These are phyloP conservation scores for Sphaerulina vaccinii DNA, from an alignment of 2,329 filamentous ascomycete genomes.

Conservation along the genomic window DNA sequence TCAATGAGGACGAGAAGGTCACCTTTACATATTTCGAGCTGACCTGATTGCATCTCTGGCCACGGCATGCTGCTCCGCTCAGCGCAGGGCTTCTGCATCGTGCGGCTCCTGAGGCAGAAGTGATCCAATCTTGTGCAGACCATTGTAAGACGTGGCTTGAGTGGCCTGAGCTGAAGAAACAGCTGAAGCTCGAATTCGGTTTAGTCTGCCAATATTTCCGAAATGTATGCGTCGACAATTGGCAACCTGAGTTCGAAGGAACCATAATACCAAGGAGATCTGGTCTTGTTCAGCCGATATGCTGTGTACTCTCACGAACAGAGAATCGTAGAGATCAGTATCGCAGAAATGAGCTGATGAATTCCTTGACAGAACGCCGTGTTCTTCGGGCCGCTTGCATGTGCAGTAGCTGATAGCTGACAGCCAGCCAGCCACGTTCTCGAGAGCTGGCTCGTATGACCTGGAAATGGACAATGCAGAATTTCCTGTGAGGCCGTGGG, in stretches of 20 bases:
- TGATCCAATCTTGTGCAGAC: background rate
- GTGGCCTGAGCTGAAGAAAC: constrained; percentile 7
- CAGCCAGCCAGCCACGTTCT: constrained; percentile 12
- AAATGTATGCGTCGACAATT: background rate
- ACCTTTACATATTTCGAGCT: background rate
- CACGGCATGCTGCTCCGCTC: background rate
- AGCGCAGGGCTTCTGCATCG: constrained; percentile 6
- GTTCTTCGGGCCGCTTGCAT: too few relatives aligned
- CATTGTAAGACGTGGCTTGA: constrained; percentile 4
- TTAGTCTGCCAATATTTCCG: constrained; percentile 1
- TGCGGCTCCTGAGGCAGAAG: background rate
- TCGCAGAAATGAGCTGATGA: too few relatives aligned
- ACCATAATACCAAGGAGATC: too few relatives aligned
- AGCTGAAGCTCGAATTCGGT: constrained; percentile 10
- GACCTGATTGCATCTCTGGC: background rate
- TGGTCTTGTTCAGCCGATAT: too few relatives aligned
- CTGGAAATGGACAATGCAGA: background rate
- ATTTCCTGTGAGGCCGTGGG: too few relatives aligned
- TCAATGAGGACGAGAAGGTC: background rate
- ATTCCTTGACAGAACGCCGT: too few relatives aligned
- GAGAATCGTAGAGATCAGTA: too few relatives aligned
- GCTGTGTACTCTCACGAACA: too few relatives aligned
- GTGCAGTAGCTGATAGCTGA: too few relatives aligned
- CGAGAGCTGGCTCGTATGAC: background rate
- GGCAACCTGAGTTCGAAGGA: too few relatives aligned